Conservation (phyloP, 306 rosid genomes). For the Prosopis cineraria region DNA sequence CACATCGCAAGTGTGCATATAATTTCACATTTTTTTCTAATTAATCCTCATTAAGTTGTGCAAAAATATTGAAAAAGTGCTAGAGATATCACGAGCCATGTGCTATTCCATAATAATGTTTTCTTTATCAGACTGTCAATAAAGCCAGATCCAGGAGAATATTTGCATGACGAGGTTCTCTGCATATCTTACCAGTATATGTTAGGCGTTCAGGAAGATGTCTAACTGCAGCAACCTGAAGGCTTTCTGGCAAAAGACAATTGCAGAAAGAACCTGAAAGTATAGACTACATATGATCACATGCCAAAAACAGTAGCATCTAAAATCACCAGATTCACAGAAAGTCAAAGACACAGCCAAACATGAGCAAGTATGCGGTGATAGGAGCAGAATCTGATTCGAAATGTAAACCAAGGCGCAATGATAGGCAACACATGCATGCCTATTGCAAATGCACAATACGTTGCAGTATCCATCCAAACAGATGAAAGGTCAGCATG, state of each 20-base stretch:
- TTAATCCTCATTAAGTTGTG: neutral
- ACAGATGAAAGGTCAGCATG: neutral
- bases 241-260: conserved; percentile 93
- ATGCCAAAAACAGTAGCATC: conserved; percentile 29
- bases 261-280: conserved; percentile 92
- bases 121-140: conserved; percentile 38
- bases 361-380: neutral
- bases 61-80: neutral
- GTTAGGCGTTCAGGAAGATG: conserved; percentile 72
- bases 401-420: conserved; percentile 2
- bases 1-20: too few relatives aligned
- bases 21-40: neutral
- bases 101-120: neutral
- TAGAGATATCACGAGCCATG: conserved; percentile 1
- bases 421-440: neutral
- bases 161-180: too few relatives aligned
- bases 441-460: neutral
- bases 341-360: neutral
- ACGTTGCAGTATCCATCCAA: conserved; percentile 10
- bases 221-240: conserved; percentile 79
- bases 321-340: conserved; percentile 14
- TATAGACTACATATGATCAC: conserved; percentile 43
- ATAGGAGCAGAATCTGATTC: neutral
- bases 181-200: conserved; percentile 32
- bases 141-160: too few relatives aligned